phyloP scores from a whole-genome alignment of 2,329 filamentous ascomycete genomes.

The Fusarium chlamydosporum region DNA sequence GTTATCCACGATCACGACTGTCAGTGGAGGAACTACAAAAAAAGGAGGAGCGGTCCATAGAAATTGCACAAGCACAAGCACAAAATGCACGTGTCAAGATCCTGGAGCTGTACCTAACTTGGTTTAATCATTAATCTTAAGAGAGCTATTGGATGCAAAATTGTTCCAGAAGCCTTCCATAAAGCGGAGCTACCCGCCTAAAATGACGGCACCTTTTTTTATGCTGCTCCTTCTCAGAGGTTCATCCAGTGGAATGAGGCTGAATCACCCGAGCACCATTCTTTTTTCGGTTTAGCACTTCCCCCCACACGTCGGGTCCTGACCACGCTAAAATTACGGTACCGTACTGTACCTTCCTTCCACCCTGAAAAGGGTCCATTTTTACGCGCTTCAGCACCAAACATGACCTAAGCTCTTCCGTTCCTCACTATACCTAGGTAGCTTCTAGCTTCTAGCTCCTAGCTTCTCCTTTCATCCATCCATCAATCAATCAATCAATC shows the following conservation, averaged over 20 bases:
- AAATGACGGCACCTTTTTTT: slow-evolving; percentile 42
- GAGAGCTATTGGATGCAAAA: slow-evolving; percentile 34
- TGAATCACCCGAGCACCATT: slow-evolving; percentile 40
- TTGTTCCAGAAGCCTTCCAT: slow-evolving; percentile 50
- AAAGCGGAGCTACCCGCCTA: slow-evolving; percentile 33
- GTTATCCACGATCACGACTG: slow-evolving; percentile 22
- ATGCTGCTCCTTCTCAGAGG: background rate
- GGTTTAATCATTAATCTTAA: background rate
- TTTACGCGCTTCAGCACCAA: slow-evolving; percentile 21
- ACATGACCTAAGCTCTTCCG: slow-evolving; percentile 3
- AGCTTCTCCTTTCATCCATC: slow-evolving; percentile 9
- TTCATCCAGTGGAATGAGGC: slow-evolving; percentile 43
- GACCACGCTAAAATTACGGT: slow-evolving; percentile 29
- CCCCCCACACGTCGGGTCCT: slow-evolving; percentile 35
- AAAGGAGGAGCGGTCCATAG: background rate
- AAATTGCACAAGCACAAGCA: slow-evolving; percentile 48
- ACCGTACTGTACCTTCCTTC: slow-evolving; percentile 15
- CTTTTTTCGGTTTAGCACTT: slow-evolving; percentile 37
- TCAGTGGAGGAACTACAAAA: background rate
- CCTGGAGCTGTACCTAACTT: slow-evolving; percentile 8
- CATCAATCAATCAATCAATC: slow-evolving; percentile 11
- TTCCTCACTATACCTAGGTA: background rate
- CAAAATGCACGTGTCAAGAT: slow-evolving; percentile 44
- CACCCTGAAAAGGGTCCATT: slow-evolving; percentile 27
- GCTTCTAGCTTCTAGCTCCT: background rate